Conservation (phyloP, 2,329 filamentous ascomycete species). For the Fusarium euwallaceae region DNA sequence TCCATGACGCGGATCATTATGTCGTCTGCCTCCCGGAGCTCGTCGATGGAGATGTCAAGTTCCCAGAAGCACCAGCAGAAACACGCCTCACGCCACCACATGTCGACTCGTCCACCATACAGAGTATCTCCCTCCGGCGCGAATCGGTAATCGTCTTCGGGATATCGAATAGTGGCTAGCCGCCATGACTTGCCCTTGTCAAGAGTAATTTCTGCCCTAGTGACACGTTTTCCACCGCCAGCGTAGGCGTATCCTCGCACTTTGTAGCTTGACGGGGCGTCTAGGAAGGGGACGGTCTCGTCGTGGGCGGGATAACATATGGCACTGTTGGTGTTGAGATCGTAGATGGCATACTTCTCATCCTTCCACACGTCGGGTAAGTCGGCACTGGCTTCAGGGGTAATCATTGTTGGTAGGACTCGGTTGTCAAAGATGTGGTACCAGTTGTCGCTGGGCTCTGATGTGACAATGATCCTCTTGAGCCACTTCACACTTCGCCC, state of each 20-base stretch:
- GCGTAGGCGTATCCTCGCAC: conserved; percentile 88
- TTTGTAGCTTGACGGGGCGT: conserved; percentile 68
- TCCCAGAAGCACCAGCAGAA: conserved; percentile 98
- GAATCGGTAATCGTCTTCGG: conserved; percentile 84
- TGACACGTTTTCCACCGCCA: conserved; percentile 87
- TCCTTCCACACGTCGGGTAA: conserved; percentile 86
- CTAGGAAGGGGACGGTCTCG: conserved; percentile 69
- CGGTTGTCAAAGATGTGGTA: conserved; percentile 96
- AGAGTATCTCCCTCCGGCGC: conserved; percentile 71
- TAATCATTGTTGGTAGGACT: conserved; percentile 87
- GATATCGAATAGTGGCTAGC: conserved; percentile 82
- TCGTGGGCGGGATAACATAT: conserved; percentile 84
- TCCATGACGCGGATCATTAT: conserved; percentile 91
- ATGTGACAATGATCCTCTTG: conserved; percentile 82
- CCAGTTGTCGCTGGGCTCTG: conserved; percentile 88
- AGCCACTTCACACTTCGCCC: conserved; percentile 95
- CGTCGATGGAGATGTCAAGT: conserved; percentile 72
- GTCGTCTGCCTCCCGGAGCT: conserved; percentile 75
- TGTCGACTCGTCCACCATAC: conserved; percentile 82
- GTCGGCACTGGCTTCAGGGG: conserved; percentile 82
- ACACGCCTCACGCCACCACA: conserved; percentile 83
- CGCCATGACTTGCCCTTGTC: conserved; percentile 87
- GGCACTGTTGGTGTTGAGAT: conserved; percentile 88
- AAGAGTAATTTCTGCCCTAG: conserved; percentile 84
- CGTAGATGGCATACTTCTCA: conserved; percentile 92